Base-by-base conservation (phyloP, 2,329 filamentous ascomycete genomes). In the Fusarium albosuccineum region DNA sequence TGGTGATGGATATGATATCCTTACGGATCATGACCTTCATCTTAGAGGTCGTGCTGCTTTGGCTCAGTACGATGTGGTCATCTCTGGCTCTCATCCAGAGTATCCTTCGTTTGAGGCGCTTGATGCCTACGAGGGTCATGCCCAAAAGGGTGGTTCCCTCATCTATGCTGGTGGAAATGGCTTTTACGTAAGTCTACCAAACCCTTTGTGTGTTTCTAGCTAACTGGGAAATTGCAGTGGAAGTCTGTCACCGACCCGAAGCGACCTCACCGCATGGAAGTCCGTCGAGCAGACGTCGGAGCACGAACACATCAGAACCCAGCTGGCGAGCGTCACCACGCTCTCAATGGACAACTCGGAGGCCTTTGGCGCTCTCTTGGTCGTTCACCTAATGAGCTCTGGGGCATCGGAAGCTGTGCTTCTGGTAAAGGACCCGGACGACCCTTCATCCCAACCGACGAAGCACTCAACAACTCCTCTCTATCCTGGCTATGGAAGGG, bases 1-100 rank as follows among this genome's bases (percentile, higher is more conserved):
- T 1, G 45, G 30, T 6, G 30, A 48, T 14, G 45, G 30, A 9
- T 48, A 48, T 26, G 45, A 48, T 36, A 48, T 48, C 1, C 45
- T 48, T 17, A 48, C 45, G 1, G 45, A 48, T n/a, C 45, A 48
- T n/a, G 45, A 48, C 1, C 45, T 49, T 36, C 36, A 49, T 27
- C 44, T 57, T 3, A 34, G 54, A 9, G 54, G 44, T 6, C 42
- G 41, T 6, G 54, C 34, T 34, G 54, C 54, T 6, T 22, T 57
- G n/a, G 14, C 42, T 3, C 37, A 36, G 4, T 50, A 57, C 2
- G 44, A 50, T 16, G 54, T 57, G 6, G 54, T 50, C 33, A 57
- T 57, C 4, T 50, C 54, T 29, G 54, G 54, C n/a, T 50, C 54
- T 2, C 54, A 50, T 9, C 54, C 44, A 22, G 54, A 57, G 54